Percentiles rank a stretch among this genome's conserved stretches.
These are phyloP conservation scores for Nowakowskiella sp. DNA, from an alignment of 192 early-diverging fungal species.

Conservation along the genomic window DNA sequence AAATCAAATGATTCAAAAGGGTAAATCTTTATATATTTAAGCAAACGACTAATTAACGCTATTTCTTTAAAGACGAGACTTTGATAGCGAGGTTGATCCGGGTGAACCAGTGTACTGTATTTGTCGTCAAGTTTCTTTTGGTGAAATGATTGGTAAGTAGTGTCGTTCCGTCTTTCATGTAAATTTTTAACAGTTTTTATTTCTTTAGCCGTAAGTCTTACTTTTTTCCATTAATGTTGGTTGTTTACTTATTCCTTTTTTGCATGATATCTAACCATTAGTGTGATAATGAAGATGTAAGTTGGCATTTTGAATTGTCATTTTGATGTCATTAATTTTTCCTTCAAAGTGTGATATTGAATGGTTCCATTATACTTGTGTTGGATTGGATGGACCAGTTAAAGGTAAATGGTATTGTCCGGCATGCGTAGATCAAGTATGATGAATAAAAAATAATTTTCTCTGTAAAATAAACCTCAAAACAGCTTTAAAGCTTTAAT, in stretches of 20 bases:
- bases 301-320: too few relatives aligned
- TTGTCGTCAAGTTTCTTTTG: constrained; percentile 90
- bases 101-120: constrained; percentile 96
- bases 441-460: too few relatives aligned
- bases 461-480: too few relatives aligned
- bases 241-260: constrained; percentile 5
- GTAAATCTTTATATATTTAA: too few relatives aligned
- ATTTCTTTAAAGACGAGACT: too few relatives aligned
- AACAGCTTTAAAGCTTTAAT: too few relatives aligned
- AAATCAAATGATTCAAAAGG: too few relatives aligned
- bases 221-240: background rate
- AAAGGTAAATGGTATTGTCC: constrained; percentile 96
- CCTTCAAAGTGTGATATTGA: constrained; percentile 74
- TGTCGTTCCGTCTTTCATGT: background rate
- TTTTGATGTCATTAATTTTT: background rate
- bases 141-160: constrained; percentile 84
- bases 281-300: constrained; percentile 74
- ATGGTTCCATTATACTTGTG: constrained; percentile 97
- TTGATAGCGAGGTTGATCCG: constrained; percentile 77
- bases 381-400: constrained; percentile 75
- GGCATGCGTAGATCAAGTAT: constrained; percentile 60
- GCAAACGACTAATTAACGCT: too few relatives aligned
- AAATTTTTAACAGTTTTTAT: background rate
- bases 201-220: constrained; percentile 18
- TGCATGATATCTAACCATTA: too few relatives aligned